Evolutionary conservation across 2,329 filamentous ascomycete genomes (phyloP).

Genomic region (Stemphylium beticola): DNA sequence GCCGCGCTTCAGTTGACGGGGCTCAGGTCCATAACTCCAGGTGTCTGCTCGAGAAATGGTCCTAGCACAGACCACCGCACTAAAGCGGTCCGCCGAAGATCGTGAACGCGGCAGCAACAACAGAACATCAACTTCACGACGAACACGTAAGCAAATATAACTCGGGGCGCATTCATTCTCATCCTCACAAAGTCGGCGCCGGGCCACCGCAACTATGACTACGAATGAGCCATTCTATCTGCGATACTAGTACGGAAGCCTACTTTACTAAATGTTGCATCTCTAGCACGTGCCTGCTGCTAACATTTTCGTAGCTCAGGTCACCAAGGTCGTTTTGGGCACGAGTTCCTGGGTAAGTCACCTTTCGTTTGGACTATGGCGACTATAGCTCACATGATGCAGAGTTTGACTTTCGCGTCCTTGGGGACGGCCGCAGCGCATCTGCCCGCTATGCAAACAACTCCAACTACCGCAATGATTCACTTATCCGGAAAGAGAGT

Average conservation of each 20-base stretch:
- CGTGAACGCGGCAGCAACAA: slow-evolving; percentile 18
- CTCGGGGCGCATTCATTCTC: neutral
- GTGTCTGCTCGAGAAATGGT: slow-evolving; percentile 48
- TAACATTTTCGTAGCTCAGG: slow-evolving; percentile 72
- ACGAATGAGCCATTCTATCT: slow-evolving; percentile 88
- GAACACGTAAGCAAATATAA: slow-evolving; percentile 9
- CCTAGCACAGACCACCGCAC: slow-evolving; percentile 27
- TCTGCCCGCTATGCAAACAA: slow-evolving; percentile 98
- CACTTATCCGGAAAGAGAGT: slow-evolving; percentile 99
- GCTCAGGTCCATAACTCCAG: slow-evolving; percentile 33
- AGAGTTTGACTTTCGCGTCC: slow-evolving; percentile 96
- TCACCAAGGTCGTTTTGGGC: slow-evolving; percentile 94
- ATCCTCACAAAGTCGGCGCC: neutral
- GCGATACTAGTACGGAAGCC: slow-evolving; percentile 84
- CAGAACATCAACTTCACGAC: slow-evolving; percentile 13
- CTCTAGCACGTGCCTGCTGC: slow-evolving; percentile 19
- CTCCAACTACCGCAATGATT: slow-evolving; percentile 99
- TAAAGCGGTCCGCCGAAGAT: slow-evolving; percentile 37
- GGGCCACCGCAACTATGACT: slow-evolving; percentile 60
- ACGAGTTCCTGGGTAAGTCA: slow-evolving; percentile 88
- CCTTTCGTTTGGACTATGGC: neutral
- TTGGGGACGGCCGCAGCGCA: slow-evolving; percentile 91
- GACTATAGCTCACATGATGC: slow-evolving; percentile 14
- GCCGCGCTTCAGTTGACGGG: slow-evolving; percentile 34
- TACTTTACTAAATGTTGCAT: neutral